Evolutionary conservation across 177 flowering plant genomes (phyloP), one percentile per base, ranked within the genome.

Genomic region (Vitis hybrid): DNA sequence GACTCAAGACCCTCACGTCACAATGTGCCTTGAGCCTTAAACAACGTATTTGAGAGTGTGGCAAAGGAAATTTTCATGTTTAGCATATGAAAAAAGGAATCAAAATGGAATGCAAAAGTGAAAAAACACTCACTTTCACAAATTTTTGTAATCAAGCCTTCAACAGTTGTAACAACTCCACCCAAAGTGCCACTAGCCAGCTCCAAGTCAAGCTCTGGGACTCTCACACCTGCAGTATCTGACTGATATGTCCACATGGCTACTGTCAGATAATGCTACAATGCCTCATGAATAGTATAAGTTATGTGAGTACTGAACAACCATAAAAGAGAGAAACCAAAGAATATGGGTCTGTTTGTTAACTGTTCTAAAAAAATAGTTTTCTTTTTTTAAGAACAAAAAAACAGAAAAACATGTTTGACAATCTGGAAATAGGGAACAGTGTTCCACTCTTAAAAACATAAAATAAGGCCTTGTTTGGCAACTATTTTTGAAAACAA

Each of bases 171-270:
- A 55, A 94, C 95, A 65, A 88, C 65, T 68, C 97, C 97, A 53
- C 97, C 97, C 54, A 92, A 74, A 2, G 98, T 94, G 59, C 98
- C 98, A 81, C 93, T 84, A 7, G 86, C 74, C 74, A 94, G 86
- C 84, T 94, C 97, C 86, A 95, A 87, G 18, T 91, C 96, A 70
- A 95, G 79, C 62, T 93, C 98, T 20, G 99, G 98, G 24, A 95
- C 78, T 65, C 12, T 77, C 59, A 93, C 94, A 72, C 93, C 74
- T 14, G 99, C 97, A 71, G 92, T 83, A 82, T 93, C 99, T 14
- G 99, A 95, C 98, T 94, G 84, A 67, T 55, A 72, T 12, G 62
- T 20, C 57, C 59, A 72, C n/a, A 72, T n/a, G 11, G 47, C 47
- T 38, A 66, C 22, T 60, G 55, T 72, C 54, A 78, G 67, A 66